A percentile compares a stretch with the other conserved stretches of the same genome.
Evolutionary conservation across 768 basidiomycete species (phyloP).

Genomic region (Boletus speciosus): DNA sequence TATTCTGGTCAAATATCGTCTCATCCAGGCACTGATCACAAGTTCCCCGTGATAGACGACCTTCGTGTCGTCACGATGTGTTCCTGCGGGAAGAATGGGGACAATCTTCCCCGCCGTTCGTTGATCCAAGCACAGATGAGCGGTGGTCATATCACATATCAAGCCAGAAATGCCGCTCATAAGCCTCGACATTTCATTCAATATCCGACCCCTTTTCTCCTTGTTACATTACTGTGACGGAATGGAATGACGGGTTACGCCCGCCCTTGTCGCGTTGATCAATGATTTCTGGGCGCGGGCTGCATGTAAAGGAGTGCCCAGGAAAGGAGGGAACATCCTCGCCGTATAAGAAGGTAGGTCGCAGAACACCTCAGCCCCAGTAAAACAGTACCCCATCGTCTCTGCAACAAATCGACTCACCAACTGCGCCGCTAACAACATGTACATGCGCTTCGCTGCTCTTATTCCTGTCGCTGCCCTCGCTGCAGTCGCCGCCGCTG

Average conservation of each 20-base stretch:
- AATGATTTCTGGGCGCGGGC: background rate
- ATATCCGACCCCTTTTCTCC: too few relatives aligned
- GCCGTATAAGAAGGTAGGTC: background rate
- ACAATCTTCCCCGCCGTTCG: too few relatives aligned
- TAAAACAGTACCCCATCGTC: background rate
- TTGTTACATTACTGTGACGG: background rate
- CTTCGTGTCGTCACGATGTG: background rate
- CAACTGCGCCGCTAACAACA: background rate
- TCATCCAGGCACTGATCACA: background rate
- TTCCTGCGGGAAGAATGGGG: background rate
- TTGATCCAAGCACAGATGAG: background rate
- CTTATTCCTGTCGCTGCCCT: slow-evolving; percentile 14
- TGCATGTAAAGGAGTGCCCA: background rate
- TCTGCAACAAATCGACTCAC: background rate
- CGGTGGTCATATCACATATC: background rate
- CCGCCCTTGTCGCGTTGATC: background rate
- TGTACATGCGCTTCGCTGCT: slow-evolving; percentile 4
- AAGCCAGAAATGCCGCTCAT: background rate
- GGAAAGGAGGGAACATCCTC: background rate
- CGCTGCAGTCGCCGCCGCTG: slow-evolving; percentile 2
- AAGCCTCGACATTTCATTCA: background rate
- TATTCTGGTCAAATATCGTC: too few relatives aligned
- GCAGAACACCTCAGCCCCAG: background rate
- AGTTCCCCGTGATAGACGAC: too few relatives aligned
- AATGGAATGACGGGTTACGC: background rate